These are phyloP conservation scores for Avena eriantha DNA, from an alignment of 176 grass and related monocot species.

Conservation along the genomic window DNA sequence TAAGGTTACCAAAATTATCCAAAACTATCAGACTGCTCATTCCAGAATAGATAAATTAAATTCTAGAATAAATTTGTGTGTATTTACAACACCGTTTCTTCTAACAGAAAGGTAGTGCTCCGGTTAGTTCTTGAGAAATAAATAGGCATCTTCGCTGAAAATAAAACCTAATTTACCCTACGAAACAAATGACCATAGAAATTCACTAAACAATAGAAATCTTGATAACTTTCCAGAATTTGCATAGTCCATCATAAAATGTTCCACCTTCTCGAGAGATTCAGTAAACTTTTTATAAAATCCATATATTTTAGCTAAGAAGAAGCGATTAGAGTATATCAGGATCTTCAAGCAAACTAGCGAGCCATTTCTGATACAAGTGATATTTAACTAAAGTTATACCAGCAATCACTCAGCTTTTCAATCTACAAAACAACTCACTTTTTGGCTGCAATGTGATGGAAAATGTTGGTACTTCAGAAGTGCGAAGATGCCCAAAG, in stretches of 20 bases:
- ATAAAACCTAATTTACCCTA: not conserved
- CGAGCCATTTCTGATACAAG: constrained; percentile 19
- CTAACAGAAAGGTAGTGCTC: not conserved
- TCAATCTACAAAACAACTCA: not conserved
- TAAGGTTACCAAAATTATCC: constrained; percentile 5
- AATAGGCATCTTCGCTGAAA: not conserved
- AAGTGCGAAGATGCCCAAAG: not conserved
- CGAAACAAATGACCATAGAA: not conserved
- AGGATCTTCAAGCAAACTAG: not conserved
- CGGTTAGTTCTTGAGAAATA: not conserved
- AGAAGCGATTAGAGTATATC: not conserved
- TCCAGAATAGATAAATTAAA: not conserved
- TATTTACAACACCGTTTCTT: not conserved
- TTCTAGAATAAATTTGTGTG: not conserved
- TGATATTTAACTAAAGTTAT: constrained; percentile 24
- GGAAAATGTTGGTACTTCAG: not conserved
- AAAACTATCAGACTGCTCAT: not conserved
- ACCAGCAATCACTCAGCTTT: too few species aligned
- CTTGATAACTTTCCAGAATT: too few species aligned
- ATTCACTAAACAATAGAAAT: not conserved
- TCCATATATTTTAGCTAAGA: not conserved
- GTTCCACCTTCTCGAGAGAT: too few species aligned
- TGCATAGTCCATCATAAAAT: too few species aligned
- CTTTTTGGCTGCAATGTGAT: not conserved
- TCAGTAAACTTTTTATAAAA: too few species aligned